phyloP scores from a whole-genome alignment of 352 stramenopile genomes.

The Globisporangium nagaii region DNA sequence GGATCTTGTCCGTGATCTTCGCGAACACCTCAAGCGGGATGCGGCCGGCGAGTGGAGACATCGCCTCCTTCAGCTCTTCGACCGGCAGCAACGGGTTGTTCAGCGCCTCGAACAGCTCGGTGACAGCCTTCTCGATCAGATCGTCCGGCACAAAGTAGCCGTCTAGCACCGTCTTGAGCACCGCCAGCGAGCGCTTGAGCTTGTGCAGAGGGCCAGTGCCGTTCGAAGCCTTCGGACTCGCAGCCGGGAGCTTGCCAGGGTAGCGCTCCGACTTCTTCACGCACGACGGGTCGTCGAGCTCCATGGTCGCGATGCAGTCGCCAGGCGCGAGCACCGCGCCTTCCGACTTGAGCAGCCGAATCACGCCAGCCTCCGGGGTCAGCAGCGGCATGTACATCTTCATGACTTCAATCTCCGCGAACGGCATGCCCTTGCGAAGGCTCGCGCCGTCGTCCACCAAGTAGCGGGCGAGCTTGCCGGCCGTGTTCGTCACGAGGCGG shows the following conservation, averaged over 20 bases:
- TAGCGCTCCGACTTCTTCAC: slow-evolving; percentile 93
- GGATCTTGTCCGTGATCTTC: slow-evolving; percentile 81
- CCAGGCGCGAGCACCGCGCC: slow-evolving; percentile 93
- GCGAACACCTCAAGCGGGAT: slow-evolving; percentile 92
- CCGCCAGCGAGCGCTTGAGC: slow-evolving; percentile 65
- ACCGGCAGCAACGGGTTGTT: slow-evolving; percentile 74
- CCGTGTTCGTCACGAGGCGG: slow-evolving; percentile 95
- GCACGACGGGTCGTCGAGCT: slow-evolving; percentile 97
- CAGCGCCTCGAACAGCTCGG: slow-evolving; percentile 76
- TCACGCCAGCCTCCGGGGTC: slow-evolving; percentile 94
- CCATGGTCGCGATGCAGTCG: slow-evolving; percentile 96
- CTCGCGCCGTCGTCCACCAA: slow-evolving; percentile 95
- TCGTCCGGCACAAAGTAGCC: slow-evolving; percentile 90
- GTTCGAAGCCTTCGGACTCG: slow-evolving; percentile 23
- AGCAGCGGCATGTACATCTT: slow-evolving; percentile 99
- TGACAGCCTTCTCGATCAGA: slow-evolving; percentile 81
- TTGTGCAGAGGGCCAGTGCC: slow-evolving; percentile 58
- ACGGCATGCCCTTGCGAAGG: slow-evolving; percentile 79
- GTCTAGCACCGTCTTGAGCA: slow-evolving; percentile 91
- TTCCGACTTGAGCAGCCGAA: slow-evolving; percentile 95
- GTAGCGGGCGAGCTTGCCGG: slow-evolving; percentile 99
- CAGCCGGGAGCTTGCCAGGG: slow-evolving; percentile 64
- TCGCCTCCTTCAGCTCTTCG: slow-evolving; percentile 95
- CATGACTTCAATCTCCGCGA: slow-evolving; percentile 96
- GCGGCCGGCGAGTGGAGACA: slow-evolving; percentile 95